phyloP scores from a whole-genome alignment of 1,284 basidiomycete species.

The Cutaneotrichosporon sp. region DNA sequence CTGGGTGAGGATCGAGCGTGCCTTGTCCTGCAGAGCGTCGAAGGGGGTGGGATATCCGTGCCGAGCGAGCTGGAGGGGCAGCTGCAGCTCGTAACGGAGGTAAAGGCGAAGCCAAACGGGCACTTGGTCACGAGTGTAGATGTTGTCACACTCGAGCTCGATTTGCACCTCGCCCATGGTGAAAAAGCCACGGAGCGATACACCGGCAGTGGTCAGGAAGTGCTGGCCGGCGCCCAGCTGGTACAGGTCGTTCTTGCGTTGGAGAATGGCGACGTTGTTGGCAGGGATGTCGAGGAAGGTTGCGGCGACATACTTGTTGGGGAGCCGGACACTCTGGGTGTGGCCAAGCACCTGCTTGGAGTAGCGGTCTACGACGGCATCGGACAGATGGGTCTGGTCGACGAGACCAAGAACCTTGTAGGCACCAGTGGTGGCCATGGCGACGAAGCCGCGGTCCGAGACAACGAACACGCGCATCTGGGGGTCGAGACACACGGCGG shows the following conservation, averaged over 20 bases:
- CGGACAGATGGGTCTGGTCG: conserved; percentile 16
- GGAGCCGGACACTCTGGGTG: conserved; percentile 11
- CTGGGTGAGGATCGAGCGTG: conserved; percentile 17
- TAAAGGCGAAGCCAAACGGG: conserved; percentile 19
- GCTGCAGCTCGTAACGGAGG: conserved; percentile 15
- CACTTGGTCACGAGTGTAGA: conserved; percentile 19
- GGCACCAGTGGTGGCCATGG: conserved; percentile 15
- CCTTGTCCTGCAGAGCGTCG: conserved; percentile 22
- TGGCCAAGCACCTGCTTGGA: conserved; percentile 9
- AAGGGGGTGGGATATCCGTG: conserved; percentile 17
- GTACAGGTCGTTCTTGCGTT: conserved; percentile 15
- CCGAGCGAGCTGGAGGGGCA: conserved; percentile 10
- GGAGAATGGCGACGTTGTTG: conserved; percentile 16
- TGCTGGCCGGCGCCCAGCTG: conserved; percentile 16
- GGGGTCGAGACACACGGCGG: conserved; percentile 17
- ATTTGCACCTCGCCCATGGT: conserved; percentile 17
- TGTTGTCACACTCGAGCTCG: conserved; percentile 15
- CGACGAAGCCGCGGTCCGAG: conserved; percentile 15
- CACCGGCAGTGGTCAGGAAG: conserved; percentile 10
- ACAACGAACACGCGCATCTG: conserved; percentile 18
- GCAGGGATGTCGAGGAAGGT: conserved; percentile 18
- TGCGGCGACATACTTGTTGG: conserved; percentile 13
- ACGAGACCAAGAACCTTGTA: conserved; percentile 17
- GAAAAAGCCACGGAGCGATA: conserved; percentile 12
- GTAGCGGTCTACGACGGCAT: conserved; percentile 8